These are phyloP conservation scores for Martiniozyma asiatica DNA, from an alignment of 1,139 yeast genomes.

Conservation along the genomic window DNA sequence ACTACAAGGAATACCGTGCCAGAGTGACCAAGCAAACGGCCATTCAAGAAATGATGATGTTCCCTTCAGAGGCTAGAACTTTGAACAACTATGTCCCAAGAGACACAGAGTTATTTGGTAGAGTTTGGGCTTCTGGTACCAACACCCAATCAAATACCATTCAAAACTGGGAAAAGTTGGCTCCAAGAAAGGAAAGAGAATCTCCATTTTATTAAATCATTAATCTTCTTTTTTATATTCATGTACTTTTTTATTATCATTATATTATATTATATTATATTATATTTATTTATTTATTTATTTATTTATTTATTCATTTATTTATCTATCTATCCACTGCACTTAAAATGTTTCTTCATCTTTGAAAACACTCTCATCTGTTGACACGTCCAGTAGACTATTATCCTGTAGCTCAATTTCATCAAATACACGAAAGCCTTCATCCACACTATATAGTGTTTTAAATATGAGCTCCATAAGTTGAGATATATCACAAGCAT, in stretches of 20 bases:
- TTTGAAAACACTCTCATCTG: too few relatives aligned
- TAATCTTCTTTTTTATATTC: constrained; percentile 1
- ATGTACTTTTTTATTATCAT: background rate
- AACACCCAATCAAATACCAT: constrained; percentile 17
- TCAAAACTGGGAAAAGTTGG: constrained; percentile 17
- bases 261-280: too few relatives aligned
- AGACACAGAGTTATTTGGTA: constrained; percentile 22
- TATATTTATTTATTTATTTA: constrained; percentile 2
- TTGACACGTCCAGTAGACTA: too few relatives aligned
- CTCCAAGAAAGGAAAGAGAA: constrained; percentile 21
- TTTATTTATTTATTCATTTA: too few relatives aligned
- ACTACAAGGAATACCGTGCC: constrained; percentile 16
- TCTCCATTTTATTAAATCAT: constrained; percentile 16
- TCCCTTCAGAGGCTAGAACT: constrained; percentile 13
- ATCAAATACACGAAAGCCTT: too few relatives aligned
- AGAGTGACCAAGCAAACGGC: constrained; percentile 16
- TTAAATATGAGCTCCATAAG: too few relatives aligned
- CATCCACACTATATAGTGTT: too few relatives aligned
- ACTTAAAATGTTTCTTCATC: too few relatives aligned
- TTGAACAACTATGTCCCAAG: constrained; percentile 14
- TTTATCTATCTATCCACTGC: constrained; percentile 1
- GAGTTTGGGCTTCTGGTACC: constrained; percentile 17
- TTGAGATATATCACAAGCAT: too few relatives aligned
- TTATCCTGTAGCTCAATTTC: too few relatives aligned
- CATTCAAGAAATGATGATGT: constrained; percentile 15